Evolutionary conservation across 768 basidiomycete genomes (phyloP).

Genomic region (Leccinum pellstonianum): DNA sequence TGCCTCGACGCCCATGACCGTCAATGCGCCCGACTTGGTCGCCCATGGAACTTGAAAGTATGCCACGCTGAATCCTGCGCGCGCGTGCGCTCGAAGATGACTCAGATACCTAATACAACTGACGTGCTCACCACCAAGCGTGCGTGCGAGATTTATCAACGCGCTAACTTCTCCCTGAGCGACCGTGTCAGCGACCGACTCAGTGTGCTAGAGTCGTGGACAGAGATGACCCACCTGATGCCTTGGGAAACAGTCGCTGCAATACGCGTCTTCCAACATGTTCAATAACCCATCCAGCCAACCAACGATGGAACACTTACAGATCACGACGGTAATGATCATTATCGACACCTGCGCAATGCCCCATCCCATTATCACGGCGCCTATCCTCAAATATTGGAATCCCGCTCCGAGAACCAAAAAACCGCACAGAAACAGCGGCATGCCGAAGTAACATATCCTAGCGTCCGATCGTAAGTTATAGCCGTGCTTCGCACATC

Average conservation of each 20-base stretch:
- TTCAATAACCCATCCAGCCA: not conserved
- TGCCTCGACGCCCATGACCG: slow-evolving; percentile 40
- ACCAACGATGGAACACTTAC: slow-evolving; percentile 19
- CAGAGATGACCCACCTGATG: slow-evolving; percentile 22
- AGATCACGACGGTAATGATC: slow-evolving; percentile 42
- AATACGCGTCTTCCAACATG: slow-evolving; percentile 36
- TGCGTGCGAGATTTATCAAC: slow-evolving; percentile 41
- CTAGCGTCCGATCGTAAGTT: slow-evolving; percentile 11
- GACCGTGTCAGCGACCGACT: not conserved
- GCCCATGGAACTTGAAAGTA: slow-evolving; percentile 45
- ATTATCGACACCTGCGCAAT: slow-evolving; percentile 38
- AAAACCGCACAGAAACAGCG: slow-evolving; percentile 42
- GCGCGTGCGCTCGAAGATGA: not conserved
- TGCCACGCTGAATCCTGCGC: slow-evolving; percentile 37
- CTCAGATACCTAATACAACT: not conserved
- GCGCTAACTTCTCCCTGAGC: slow-evolving; percentile 42
- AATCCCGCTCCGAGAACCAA: slow-evolving; percentile 41
- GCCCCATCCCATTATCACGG: slow-evolving; percentile 45
- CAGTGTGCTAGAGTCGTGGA: not conserved
- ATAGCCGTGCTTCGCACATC: not conserved
- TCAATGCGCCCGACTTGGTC: slow-evolving; percentile 32
- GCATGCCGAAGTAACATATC: slow-evolving; percentile 40
- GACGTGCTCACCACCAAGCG: slow-evolving; percentile 28
- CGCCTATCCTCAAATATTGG: slow-evolving; percentile 30
- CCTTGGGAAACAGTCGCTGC: slow-evolving; percentile 38